Conservation (phyloP, 2,329 filamentous ascomycete species). For the Colletotrichum sp. region DNA sequence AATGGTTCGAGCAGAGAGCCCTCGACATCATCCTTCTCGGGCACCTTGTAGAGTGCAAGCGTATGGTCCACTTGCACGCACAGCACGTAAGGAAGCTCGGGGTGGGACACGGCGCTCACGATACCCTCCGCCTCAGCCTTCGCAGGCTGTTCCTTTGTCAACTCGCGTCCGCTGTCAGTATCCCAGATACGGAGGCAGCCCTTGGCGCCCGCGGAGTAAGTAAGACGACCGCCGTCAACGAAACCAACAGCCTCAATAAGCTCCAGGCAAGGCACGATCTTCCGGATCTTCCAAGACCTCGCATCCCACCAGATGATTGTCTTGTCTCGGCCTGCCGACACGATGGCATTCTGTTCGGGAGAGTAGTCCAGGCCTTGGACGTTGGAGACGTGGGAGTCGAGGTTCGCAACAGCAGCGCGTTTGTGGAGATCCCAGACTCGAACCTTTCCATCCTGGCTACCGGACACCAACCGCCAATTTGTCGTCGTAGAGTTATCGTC, state of each 20-base stretch:
- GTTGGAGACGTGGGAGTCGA: slow-evolving; percentile 94
- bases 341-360: slow-evolving; percentile 70
- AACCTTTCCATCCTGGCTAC: slow-evolving; percentile 92
- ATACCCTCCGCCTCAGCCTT: slow-evolving; percentile 70
- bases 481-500: slow-evolving; percentile 43
- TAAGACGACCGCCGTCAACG: slow-evolving; percentile 69
- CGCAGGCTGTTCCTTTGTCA: slow-evolving; percentile 73
- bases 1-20: slow-evolving; percentile 51
- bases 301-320: slow-evolving; percentile 93
- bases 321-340: slow-evolving; percentile 90
- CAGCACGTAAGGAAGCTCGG: slow-evolving; percentile 71
- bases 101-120: slow-evolving; percentile 70
- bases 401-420: slow-evolving; percentile 73
- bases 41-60: slow-evolving; percentile 70
- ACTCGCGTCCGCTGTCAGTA: slow-evolving; percentile 74
- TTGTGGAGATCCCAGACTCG: slow-evolving; percentile 91
- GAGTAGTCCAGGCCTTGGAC: slow-evolving; percentile 89
- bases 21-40: slow-evolving; percentile 37
- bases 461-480: slow-evolving; percentile 83
- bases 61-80: slow-evolving; percentile 91
- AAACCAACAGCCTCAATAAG: slow-evolving; percentile 86
- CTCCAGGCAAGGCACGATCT: slow-evolving; percentile 84
- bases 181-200: slow-evolving; percentile 86
- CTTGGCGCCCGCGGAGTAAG: slow-evolving; percentile 85
- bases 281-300: slow-evolving; percentile 80